A percentile compares a stretch with the other conserved stretches of the same genome.
Evolutionary conservation across 106 monocot genomes (phyloP).

Genomic region (Dendrobium catenatum): DNA sequence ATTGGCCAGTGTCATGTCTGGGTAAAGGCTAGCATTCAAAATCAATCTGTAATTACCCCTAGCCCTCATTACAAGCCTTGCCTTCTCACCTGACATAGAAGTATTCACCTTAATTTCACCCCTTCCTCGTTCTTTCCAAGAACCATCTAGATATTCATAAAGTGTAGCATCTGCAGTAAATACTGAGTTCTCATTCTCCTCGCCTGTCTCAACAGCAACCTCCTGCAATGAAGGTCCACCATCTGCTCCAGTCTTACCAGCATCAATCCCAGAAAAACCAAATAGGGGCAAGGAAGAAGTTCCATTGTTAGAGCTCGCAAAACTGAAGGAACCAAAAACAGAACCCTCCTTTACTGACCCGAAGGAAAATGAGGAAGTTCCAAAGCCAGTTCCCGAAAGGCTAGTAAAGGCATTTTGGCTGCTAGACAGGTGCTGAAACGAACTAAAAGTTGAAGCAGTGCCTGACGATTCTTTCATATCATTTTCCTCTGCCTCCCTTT

Average conservation of each 20-base stretch:
- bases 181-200: slow-evolving; percentile 79
- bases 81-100: slow-evolving; percentile 40
- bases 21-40: slow-evolving; percentile 80
- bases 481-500: slow-evolving; percentile 12
- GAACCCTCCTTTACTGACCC: slow-evolving; percentile 33
- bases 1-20: slow-evolving; percentile 70
- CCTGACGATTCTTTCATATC: slow-evolving; percentile 20
- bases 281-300: slow-evolving; percentile 17
- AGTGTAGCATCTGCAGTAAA: slow-evolving; percentile 85
- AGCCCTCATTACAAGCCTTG: slow-evolving; percentile 87
- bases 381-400: slow-evolving; percentile 82
- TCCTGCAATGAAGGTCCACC: slow-evolving; percentile 42
- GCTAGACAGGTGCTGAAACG: slow-evolving; percentile 81
- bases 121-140: slow-evolving; percentile 98
- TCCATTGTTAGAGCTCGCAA: slow-evolving; percentile 35
- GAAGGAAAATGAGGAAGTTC: slow-evolving; percentile 65
- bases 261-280: slow-evolving; percentile 18
- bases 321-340: slow-evolving; percentile 41
- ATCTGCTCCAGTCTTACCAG: slow-evolving; percentile 19
- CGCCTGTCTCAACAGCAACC: slow-evolving; percentile 80
- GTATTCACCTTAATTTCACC: slow-evolving; percentile 81
- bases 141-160: slow-evolving; percentile 79
- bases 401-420: slow-evolving; percentile 96
- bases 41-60: slow-evolving; percentile 86
- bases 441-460: slow-evolving; percentile 35